Conservation (phyloP, 2,329 filamentous ascomycete genomes). For the Coniochaeta pulveracea region DNA sequence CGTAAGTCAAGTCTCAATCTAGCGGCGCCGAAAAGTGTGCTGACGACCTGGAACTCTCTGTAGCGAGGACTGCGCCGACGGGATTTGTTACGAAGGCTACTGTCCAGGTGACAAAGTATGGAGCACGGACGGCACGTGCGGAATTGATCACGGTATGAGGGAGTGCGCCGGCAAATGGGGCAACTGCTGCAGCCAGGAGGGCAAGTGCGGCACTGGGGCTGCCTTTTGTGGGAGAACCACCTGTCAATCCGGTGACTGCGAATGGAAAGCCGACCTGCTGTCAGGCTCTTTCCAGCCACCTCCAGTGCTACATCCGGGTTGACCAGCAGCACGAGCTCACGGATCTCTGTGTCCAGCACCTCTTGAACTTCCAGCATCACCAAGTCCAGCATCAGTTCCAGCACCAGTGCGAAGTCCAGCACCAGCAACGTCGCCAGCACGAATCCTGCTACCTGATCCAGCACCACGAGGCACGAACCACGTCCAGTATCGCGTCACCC, state of each 20-base stretch:
- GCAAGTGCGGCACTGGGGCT: slow-evolving; percentile 15
- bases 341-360: no score
- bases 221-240: slow-evolving; percentile 8
- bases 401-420: no score
- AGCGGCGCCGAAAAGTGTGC: neutral
- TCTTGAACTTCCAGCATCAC: neutral
- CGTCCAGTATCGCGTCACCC: neutral
- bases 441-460: neutral
- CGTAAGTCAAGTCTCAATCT: neutral
- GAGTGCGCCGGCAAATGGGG: slow-evolving; percentile 21
- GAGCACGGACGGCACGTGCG: slow-evolving; percentile 15
- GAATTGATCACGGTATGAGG: slow-evolving; percentile 15
- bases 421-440: no score
- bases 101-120: neutral
- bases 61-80: neutral
- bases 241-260: slow-evolving; percentile 14
- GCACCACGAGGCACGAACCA: neutral
- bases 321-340: no score
- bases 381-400: neutral
- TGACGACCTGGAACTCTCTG: neutral
- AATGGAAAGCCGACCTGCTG: no score
- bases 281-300: no score
- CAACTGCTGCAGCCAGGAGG: slow-evolving; percentile 17
- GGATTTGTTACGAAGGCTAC: neutral
- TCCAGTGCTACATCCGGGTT: no score